A percentile compares a stretch with the other conserved stretches of the same genome.
phyloP scores from a whole-genome alignment of 2,329 filamentous ascomycete species.

The Daldinia eschscholtzii region DNA sequence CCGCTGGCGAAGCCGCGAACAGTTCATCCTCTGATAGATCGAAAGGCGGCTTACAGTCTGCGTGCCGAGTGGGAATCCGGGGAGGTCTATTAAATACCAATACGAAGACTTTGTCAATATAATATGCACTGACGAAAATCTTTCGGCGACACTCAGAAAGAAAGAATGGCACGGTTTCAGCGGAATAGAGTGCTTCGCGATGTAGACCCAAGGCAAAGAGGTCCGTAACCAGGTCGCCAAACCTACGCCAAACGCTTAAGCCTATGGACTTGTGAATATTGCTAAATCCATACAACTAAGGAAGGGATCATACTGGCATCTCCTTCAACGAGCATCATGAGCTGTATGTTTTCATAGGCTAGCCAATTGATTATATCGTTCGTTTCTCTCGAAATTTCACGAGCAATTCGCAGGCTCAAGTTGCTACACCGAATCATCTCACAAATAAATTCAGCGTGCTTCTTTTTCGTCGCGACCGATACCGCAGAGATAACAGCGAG shows the following conservation, averaged over 20 bases:
- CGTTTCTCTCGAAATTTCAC: constrained; percentile 9
- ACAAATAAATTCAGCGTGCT: not conserved
- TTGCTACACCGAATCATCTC: constrained; percentile 1
- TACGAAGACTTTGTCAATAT: not conserved
- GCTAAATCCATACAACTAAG: not conserved
- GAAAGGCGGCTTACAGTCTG: not conserved
- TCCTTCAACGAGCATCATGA: constrained; percentile 1
- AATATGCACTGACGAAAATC: not conserved
- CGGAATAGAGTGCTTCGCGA: constrained; percentile 12
- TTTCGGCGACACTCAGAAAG: not conserved
- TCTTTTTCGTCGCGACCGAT: not conserved
- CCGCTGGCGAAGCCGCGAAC: not conserved
- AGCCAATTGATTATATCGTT: constrained; percentile 19
- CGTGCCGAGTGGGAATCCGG: not conserved
- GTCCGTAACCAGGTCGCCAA: constrained; percentile 10
- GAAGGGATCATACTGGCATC: not conserved
- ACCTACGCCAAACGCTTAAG: constrained; percentile 9
- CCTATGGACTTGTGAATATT: not conserved
- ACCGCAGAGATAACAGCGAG: constrained; percentile 10
- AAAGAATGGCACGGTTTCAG: constrained; percentile 1
- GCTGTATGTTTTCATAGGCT: constrained; percentile 15
- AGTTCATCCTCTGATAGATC: not conserved
- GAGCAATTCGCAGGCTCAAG: constrained; percentile 13
- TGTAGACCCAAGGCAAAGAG: constrained; percentile 14
- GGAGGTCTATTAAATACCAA: not conserved